Percentiles rank a stretch among this genome's conserved stretches.
phyloP scores from a whole-genome alignment of 2,329 filamentous ascomycete species.

The Alternaria postmessia region DNA sequence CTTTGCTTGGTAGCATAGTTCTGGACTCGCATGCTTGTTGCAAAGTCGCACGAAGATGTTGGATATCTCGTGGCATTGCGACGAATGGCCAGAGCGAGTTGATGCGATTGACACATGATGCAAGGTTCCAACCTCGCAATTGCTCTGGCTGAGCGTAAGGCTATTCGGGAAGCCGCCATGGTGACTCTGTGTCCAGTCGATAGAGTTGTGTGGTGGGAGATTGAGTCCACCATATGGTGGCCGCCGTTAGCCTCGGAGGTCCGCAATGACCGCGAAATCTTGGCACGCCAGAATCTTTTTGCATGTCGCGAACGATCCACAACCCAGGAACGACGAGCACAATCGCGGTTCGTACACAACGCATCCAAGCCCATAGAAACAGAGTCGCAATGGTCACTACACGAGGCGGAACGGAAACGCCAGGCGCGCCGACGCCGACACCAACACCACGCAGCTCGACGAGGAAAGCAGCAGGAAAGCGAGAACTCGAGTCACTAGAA shows the following conservation, averaged over 20 bases:
- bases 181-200: not conserved
- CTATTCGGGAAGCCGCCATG: slow-evolving; percentile 33
- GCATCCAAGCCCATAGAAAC: slow-evolving; percentile 13
- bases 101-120: slow-evolving; percentile 30
- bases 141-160: slow-evolving; percentile 17
- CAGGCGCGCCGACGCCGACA: slow-evolving; percentile 24
- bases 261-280: slow-evolving; percentile 36
- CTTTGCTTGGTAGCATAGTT: slow-evolving; percentile 28
- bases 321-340: slow-evolving; percentile 30
- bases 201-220: not conserved
- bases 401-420: slow-evolving; percentile 42
- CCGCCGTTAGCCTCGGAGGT: slow-evolving; percentile 24
- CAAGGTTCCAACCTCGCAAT: slow-evolving; percentile 21
- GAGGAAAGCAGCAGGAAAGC: slow-evolving; percentile 36
- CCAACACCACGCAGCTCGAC: slow-evolving; percentile 37
- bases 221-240: not conserved
- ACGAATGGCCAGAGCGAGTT: slow-evolving; percentile 6
- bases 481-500: slow-evolving; percentile 39
- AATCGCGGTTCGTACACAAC: slow-evolving; percentile 24
- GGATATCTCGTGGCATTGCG: slow-evolving; percentile 13
- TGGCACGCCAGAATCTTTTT: slow-evolving; percentile 29
- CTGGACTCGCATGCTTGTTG: slow-evolving; percentile 7
- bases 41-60: not conserved
- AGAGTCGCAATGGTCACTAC: slow-evolving; percentile 46
- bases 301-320: slow-evolving; percentile 24